Evolutionary conservation across 768 basidiomycete genomes (phyloP).

Genomic region (Mycena pura): DNA sequence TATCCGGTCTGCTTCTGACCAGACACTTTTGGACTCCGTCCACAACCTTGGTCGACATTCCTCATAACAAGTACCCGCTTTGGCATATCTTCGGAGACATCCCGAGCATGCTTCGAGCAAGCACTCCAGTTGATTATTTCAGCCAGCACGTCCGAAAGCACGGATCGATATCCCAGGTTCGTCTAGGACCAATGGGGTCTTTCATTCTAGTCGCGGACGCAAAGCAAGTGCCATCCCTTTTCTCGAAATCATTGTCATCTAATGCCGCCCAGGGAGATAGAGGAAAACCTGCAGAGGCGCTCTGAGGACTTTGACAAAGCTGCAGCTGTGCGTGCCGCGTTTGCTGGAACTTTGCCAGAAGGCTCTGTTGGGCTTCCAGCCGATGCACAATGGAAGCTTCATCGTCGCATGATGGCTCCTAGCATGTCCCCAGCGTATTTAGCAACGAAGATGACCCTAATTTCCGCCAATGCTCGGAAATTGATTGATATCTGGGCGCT

Average conservation of each 20-base stretch:
- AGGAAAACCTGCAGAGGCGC: neutral
- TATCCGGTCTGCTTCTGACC: neutral
- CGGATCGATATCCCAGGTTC: neutral
- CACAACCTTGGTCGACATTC: neutral
- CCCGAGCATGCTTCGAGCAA: neutral
- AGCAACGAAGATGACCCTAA: neutral
- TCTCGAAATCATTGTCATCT: neutral
- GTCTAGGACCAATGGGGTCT: neutral
- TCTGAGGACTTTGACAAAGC: neutral
- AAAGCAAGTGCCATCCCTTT: neutral
- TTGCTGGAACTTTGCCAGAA: neutral
- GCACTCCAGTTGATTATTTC: neutral
- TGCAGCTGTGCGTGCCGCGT: neutral
- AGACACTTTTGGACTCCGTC: neutral
- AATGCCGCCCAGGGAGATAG: neutral
- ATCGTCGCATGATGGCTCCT: neutral
- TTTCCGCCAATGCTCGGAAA: neutral
- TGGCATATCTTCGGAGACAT: neutral
- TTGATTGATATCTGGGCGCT: neutral
- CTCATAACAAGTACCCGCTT: neutral
- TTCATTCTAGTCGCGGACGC: neutral
- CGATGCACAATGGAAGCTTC: neutral
- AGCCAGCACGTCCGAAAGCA: neutral
- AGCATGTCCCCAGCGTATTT: neutral
- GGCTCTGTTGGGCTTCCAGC: neutral